Percentiles rank a stretch among this genome's conserved stretches.
phyloP scores from a whole-genome alignment of 768 basidiomycete genomes.

The Amanita molliuscula region DNA sequence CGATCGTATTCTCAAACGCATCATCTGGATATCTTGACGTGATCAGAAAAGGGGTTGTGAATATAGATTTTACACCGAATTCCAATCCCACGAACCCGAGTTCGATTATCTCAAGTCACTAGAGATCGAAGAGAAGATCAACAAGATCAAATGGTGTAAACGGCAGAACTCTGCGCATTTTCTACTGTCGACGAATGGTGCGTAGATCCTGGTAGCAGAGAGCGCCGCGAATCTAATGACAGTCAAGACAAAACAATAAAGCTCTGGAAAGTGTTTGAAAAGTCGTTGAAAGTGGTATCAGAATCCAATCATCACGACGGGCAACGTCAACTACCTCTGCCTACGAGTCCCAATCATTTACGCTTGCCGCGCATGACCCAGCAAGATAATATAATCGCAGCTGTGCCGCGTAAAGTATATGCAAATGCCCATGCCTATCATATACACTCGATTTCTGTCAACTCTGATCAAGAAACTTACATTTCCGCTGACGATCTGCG shows the following conservation, averaged over 20 bases:
- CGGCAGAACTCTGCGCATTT: slow-evolving; percentile 97
- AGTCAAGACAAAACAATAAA: slow-evolving; percentile 96
- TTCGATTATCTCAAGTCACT: slow-evolving; percentile 99
- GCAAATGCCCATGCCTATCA: slow-evolving; percentile 99
- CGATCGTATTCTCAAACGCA: slow-evolving; percentile 6
- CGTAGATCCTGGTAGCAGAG: slow-evolving; percentile 15
- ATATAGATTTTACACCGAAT: slow-evolving; percentile 99
- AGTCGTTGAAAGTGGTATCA: slow-evolving; percentile 88
- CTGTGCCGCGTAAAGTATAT: slow-evolving; percentile 97
- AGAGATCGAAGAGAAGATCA: slow-evolving; percentile 99
- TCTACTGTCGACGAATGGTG: slow-evolving; percentile 93
- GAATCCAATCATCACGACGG: slow-evolving; percentile 93
- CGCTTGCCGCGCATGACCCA: slow-evolving; percentile 85
- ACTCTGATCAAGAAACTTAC: slow-evolving; percentile 99
- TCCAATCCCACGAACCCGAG: slow-evolving; percentile 99
- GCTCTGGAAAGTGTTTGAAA: slow-evolving; percentile 99
- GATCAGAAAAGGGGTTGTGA: slow-evolving; percentile 97
- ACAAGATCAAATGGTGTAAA: slow-evolving; percentile 99
- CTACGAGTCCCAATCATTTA: slow-evolving; percentile 47
- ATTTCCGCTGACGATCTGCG: slow-evolving; percentile 98
- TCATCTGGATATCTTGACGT: slow-evolving; percentile 13
- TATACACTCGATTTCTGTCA: slow-evolving; percentile 99
- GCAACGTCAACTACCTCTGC: slow-evolving; percentile 58
- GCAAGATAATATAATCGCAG: slow-evolving; percentile 97
- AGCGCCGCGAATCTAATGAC: slow-evolving; percentile 6